Evolutionary conservation across 1,284 basidiomycete genomes (phyloP).

Genomic region (Sutorius eximius): DNA sequence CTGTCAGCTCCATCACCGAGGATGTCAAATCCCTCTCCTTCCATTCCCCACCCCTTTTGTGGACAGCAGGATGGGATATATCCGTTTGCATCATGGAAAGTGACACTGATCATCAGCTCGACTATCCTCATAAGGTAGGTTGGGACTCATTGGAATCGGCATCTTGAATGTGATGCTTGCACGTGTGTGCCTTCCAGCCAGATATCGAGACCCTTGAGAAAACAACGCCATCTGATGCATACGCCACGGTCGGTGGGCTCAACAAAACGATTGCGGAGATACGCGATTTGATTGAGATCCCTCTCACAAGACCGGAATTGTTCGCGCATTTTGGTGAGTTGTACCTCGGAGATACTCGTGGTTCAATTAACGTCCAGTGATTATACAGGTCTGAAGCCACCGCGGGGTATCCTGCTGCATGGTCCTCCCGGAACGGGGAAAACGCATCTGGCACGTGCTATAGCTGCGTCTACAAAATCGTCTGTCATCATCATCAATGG

Average conservation of each 20-base stretch:
- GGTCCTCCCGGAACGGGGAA: constrained; percentile 95
- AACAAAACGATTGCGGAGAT: constrained; percentile 88
- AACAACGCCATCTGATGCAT: constrained; percentile 50
- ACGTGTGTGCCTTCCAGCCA: constrained; percentile 33
- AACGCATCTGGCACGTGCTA: constrained; percentile 88
- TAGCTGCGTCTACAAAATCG: constrained; percentile 78
- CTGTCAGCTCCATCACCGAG: constrained; percentile 39
- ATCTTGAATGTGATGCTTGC: constrained; percentile 10
- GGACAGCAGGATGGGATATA: constrained; percentile 65
- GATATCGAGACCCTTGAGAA: constrained; percentile 47
- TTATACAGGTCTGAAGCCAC: constrained; percentile 76
- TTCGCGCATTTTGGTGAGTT: constrained; percentile 82
- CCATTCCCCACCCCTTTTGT: constrained; percentile 41
- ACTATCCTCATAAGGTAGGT: constrained; percentile 35
- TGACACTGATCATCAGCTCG: constrained; percentile 18
- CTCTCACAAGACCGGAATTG: constrained; percentile 85
- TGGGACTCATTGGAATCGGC: constrained; percentile 5
- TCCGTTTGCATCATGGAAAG: constrained; percentile 48
- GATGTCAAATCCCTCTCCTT: constrained; percentile 46
- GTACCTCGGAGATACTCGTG: neutral
- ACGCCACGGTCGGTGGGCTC: constrained; percentile 84
- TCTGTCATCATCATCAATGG: constrained; percentile 90
- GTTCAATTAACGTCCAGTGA: constrained; percentile 13
- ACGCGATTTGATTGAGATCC: constrained; percentile 92
- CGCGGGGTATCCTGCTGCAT: constrained; percentile 86